phyloP scores from a whole-genome alignment of 192 early-diverging fungal genomes.

The Dispira parvispora region DNA sequence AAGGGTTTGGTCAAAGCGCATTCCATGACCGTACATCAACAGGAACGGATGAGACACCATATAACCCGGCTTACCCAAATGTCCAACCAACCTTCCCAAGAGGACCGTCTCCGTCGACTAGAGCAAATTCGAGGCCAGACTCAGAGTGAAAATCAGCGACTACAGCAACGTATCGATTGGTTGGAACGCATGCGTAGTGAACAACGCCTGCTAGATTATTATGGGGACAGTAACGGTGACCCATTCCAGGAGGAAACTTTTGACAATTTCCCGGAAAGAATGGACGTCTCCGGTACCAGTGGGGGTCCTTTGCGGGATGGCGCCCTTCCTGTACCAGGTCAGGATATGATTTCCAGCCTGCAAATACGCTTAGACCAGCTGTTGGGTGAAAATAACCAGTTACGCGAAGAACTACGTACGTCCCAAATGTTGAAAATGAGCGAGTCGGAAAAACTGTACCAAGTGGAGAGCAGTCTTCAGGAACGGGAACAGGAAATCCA shows the following conservation, averaged over 20 bases:
- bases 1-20: slow-evolving; percentile 20
- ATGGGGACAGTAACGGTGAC: not conserved
- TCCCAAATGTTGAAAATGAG: slow-evolving; percentile 14
- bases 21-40: slow-evolving; percentile 19
- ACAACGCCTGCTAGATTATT: not conserved
- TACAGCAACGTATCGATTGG: slow-evolving; percentile 7
- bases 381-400: slow-evolving; percentile 11
- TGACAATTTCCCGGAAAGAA: not conserved
- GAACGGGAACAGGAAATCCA: slow-evolving; percentile 20
- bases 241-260: not conserved
- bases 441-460: slow-evolving; percentile 23
- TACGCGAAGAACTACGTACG: slow-evolving; percentile 14
- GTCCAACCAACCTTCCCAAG: slow-evolving; percentile 10
- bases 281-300: not conserved
- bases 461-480: slow-evolving; percentile 13
- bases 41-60: slow-evolving; percentile 25
- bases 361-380: slow-evolving; percentile 16
- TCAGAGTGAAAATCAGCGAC: slow-evolving; percentile 19
- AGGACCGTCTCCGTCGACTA: slow-evolving; percentile 14
- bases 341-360: slow-evolving; percentile 1
- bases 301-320: not conserved
- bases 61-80: slow-evolving; percentile 22
- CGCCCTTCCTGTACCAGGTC: not conserved
- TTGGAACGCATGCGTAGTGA: slow-evolving; percentile 15
- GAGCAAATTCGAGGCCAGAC: slow-evolving; percentile 19